A percentile compares a stretch with the other conserved stretches of the same genome.
Conservation (phyloP, 2,329 filamentous ascomycete species). For the Colletotrichum sp. region DNA sequence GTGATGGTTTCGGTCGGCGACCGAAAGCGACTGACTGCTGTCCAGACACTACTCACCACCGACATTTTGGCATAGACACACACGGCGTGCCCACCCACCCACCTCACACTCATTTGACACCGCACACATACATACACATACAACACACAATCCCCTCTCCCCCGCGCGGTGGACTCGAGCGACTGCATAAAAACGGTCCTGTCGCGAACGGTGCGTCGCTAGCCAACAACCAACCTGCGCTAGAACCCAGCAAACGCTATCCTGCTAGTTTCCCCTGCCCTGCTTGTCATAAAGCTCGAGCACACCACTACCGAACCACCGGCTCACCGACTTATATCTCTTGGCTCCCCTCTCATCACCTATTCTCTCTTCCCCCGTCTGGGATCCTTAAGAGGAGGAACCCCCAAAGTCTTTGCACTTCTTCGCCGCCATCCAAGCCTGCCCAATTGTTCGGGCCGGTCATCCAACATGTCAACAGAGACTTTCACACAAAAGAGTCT, state of each 20-base stretch:
- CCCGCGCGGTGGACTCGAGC: not conserved
- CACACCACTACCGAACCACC: constrained; percentile 3
- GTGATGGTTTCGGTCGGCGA: constrained; percentile 19
- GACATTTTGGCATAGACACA: constrained; percentile 1
- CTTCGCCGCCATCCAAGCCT: not conserved
- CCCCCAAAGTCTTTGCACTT: not conserved
- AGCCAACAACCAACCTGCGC: constrained; percentile 7
- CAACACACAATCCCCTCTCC: not conserved
- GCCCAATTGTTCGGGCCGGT: not conserved
- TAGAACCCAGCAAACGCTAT: constrained; percentile 16
- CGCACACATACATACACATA: not conserved
- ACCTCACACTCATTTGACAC: not conserved
- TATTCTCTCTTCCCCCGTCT: not conserved
- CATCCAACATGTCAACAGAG: constrained; percentile 18
- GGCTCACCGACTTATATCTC: constrained; percentile 21
- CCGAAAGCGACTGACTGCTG: constrained; percentile 9
- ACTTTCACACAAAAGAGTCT: constrained; percentile 16
- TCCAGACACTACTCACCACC: not conserved
- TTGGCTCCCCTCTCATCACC: constrained; percentile 10
- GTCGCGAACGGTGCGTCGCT: constrained; percentile 21
- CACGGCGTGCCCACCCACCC: not conserved
- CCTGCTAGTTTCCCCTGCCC: not conserved
- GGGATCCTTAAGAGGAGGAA: not conserved
- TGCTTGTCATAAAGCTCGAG: constrained; percentile 22
- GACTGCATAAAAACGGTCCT: constrained; percentile 18